Evolutionary conservation across 2,329 filamentous ascomycete species (phyloP), one percentile per base, ranked within the genome.

Genomic region (Aspergillus quadricinctus): DNA sequence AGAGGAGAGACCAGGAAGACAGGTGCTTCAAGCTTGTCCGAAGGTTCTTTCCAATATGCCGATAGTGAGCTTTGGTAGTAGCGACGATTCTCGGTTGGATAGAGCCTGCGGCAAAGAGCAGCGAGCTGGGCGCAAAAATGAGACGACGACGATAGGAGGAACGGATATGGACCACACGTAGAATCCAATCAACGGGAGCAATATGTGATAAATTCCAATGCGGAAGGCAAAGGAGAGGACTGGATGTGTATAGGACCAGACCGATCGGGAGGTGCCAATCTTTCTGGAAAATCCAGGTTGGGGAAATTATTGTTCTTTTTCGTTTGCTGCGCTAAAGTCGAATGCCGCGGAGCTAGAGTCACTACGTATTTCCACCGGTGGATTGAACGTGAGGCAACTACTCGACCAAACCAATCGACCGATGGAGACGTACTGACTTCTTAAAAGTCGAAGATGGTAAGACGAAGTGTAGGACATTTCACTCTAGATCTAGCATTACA

Each of bases 161-260:
- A 35, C 11, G 14, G 31, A 17, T 37, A 17, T 17, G 31, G 14
- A 1, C 0, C 31, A 7, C 31, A 37, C 17, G 31, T 17, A 37
- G 31, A 37, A 17, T 7, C 17, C 23, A 46, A 46, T 46, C 43
- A 45, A 14, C 21, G 3, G 0, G 43, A 27, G 23, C 11, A 23
- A 23, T 19, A 45, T 10, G 8, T 8, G 3, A 27, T 17, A 6
- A n/a, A 46, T 21, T 10, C 14, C 43, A 46, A 46, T 46, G 28
- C 50, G 35, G 46, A 52, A 51, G 41, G 45, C 51, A 31, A 54
- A 57, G 57, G 52, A 49, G 37, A 57, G 55, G 37, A 58, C 43
- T 49, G 28, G 37, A 41, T 56, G 54, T 48, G 57, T 48, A 40
- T 31, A 52, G 40, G 35, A 31, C 46, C 11, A 48, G 23, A 37